Conservation (phyloP, 2,329 filamentous ascomycete species). For the Fusarium sarcochroum region DNA sequence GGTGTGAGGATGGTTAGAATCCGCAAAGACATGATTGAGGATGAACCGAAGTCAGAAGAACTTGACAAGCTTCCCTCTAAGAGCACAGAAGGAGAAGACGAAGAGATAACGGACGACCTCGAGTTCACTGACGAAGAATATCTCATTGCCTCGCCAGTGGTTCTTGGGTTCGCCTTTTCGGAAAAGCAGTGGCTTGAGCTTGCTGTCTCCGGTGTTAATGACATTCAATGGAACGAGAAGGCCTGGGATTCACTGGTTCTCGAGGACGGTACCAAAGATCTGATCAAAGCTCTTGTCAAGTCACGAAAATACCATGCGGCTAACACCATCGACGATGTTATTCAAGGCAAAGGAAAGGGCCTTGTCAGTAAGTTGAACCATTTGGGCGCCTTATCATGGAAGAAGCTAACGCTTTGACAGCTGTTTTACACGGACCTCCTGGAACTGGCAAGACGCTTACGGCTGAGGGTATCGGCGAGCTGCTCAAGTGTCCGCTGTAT, state of each 20-base stretch:
- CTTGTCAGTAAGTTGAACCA: constrained; percentile 70
- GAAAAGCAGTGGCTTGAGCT: constrained; percentile 95
- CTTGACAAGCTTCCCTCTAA: constrained; percentile 66
- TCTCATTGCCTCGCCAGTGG: constrained; percentile 84
- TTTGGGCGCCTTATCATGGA: not conserved
- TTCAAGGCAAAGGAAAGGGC: constrained; percentile 87
- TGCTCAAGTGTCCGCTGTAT: constrained; percentile 85
- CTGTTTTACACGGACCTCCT: constrained; percentile 85
- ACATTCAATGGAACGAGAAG: constrained; percentile 87
- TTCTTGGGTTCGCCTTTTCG: constrained; percentile 87
- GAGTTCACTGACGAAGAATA: constrained; percentile 87
- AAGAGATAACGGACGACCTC: constrained; percentile 12
- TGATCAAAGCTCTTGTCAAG: constrained; percentile 83
- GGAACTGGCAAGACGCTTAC: constrained; percentile 92
- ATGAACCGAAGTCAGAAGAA: constrained; percentile 59
- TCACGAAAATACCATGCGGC: constrained; percentile 87
- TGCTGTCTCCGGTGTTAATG: constrained; percentile 80
- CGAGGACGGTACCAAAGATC: constrained; percentile 70
- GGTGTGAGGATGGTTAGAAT: constrained; percentile 52
- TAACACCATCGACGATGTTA: constrained; percentile 86
- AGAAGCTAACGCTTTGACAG: constrained; percentile 49
- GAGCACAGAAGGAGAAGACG: constrained; percentile 26
- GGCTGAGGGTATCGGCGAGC: constrained; percentile 86
- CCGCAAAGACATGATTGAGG: constrained; percentile 50
- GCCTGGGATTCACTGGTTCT: constrained; percentile 89